Percentiles rank a stretch among this genome's conserved stretches.
Evolutionary conservation across 352 stramenopile genomes (phyloP).

Genomic region (Phytophthora boehmeriae): DNA sequence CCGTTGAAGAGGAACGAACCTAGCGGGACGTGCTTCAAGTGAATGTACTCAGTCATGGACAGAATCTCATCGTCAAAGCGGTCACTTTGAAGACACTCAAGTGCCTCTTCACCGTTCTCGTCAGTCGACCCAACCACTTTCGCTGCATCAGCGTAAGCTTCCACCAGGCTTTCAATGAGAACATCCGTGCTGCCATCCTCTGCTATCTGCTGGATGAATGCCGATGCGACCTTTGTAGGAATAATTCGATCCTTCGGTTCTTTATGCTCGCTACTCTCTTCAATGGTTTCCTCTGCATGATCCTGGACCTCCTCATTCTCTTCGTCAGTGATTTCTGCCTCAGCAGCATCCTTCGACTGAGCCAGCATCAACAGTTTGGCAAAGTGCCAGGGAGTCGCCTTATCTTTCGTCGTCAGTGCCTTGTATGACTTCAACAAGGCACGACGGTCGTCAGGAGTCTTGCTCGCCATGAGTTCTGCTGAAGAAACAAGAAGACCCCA

Average conservation of each 20-base stretch:
- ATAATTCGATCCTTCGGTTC: slow-evolving; percentile 16
- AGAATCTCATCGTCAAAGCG: slow-evolving; percentile 64
- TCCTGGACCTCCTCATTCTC: slow-evolving; percentile 3
- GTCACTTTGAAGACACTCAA: slow-evolving; percentile 47
- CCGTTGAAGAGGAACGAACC: slow-evolving; percentile 88
- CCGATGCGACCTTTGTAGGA: slow-evolving; percentile 43
- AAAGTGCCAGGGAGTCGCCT: slow-evolving; percentile 78
- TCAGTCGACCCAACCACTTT: slow-evolving; percentile 33
- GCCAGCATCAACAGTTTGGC: slow-evolving; percentile 77
- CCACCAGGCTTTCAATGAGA: slow-evolving; percentile 62
- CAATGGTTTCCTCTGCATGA: slow-evolving; percentile 12
- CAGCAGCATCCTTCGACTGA: slow-evolving; percentile 56
- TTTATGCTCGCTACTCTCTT: slow-evolving; percentile 8
- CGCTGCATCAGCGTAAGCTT: slow-evolving; percentile 64
- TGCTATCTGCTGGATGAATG: slow-evolving; percentile 58
- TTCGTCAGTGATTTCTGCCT: slow-evolving; percentile 11
- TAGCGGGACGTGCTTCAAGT: slow-evolving; percentile 81
- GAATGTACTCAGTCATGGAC: slow-evolving; percentile 78
- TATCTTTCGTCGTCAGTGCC: slow-evolving; percentile 35
- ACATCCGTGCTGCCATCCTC: slow-evolving; percentile 48
- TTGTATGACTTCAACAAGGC: slow-evolving; percentile 53
- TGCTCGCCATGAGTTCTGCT: slow-evolving; percentile 63
- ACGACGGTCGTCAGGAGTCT: slow-evolving; percentile 44
- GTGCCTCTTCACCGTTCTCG: slow-evolving; percentile 55
- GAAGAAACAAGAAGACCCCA: slow-evolving; percentile 79